Base-by-base conservation (phyloP, 208 protist species). In the Acanthamoeba healyi region DNA sequence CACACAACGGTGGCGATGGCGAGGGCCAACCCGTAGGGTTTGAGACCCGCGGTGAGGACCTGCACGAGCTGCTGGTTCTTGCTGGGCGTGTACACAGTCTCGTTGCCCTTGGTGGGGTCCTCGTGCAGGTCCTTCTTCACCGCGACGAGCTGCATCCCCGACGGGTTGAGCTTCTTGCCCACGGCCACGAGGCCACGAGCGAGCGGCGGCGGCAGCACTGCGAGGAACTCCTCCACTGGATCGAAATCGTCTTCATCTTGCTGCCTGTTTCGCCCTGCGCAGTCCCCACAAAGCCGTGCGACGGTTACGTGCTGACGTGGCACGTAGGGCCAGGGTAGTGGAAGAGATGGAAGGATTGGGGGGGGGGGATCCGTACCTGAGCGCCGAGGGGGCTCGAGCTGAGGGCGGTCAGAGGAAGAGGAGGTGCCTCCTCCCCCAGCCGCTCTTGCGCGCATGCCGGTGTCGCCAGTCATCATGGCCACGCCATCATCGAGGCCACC, bases 101-200 rank as follows among this genome's bases (percentile, higher is more conserved):
- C 77, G 15, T 0, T n/a, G 40, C 22, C 77, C 77, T 87, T 87
- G 40, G 7, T 7, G n/a, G 26, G 29, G 10, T 87, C 77, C 49
- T 87, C 34, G n/a, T 58, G 51, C 17, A 86, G 46, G 44, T 86
- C 77, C 77, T 86, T 86, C 46, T 86, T 86, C 14, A 86, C 77
- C 22, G 29, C 77, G 29, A 86, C 46, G 22, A 86, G 29, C 77
- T 54, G 32, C 77, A 86, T 0, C 10, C n/a, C 46, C 26, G 40
- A 32, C 14, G 77, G 77, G 19, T 86, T 86, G 77, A 86, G 38
- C 77, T 86, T 86, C 77, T 86, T 86, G 77, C 38, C 77, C 77
- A 86, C 29, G 24, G 26, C 26, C 77, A 86, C 40, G 36, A 86
- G 77, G 77, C 24, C 26, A 17, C 46, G 77, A 22, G 77, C 46